Evolutionary conservation across 176 grass and related monocot species (phyloP), one percentile per base, ranked within the genome.

Genomic region (Oryza officinalis): DNA sequence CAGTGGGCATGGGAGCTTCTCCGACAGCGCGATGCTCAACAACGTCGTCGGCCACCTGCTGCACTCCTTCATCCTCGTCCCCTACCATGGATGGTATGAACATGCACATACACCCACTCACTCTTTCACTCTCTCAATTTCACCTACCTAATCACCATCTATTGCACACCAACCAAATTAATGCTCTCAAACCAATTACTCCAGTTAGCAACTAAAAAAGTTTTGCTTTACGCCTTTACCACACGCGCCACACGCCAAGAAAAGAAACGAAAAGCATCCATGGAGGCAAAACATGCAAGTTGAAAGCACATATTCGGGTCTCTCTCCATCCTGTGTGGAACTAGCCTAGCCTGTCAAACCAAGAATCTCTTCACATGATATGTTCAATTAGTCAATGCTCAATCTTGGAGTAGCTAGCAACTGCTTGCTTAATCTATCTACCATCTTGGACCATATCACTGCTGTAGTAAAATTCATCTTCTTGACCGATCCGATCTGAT

Each of bases 1-100:
- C 67, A 97, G 95, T 67, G 95, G 95, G 0, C 95, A 98, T 49
- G 95, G 95, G 61, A 98, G 95, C 68, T 98, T 98, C 87, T 98
- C 95, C 0, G 88, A 93, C 67, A 86, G 13, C n/a, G 52, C 14
- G 13, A 45, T 13, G 12, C 79, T 98, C 25, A 98, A 98, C 88
- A 86, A 75, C 75, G 80, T 88, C 22, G 90, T 95, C 0, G 95
- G 95, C 0, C 95, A 98, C 20, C 45, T 94, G 0, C 95, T 98
- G 1, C 95, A 98, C 80, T 86, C 83, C 27, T 81, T 66, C 84
- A 93, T 98, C 83, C 86, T 98, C 65, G 95, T 95, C 64, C 95
- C 95, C 2, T 98, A 94, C 85, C 73, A 98, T 57, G 95, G 95
- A 76, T 98, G 95, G 95, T 94, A 60, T 5, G 4, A 33, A 33